Evolutionary conservation across 257 asterid genomes (phyloP), one percentile per base, ranked within the genome.

Genomic region (Scutellaria galericulata): DNA sequence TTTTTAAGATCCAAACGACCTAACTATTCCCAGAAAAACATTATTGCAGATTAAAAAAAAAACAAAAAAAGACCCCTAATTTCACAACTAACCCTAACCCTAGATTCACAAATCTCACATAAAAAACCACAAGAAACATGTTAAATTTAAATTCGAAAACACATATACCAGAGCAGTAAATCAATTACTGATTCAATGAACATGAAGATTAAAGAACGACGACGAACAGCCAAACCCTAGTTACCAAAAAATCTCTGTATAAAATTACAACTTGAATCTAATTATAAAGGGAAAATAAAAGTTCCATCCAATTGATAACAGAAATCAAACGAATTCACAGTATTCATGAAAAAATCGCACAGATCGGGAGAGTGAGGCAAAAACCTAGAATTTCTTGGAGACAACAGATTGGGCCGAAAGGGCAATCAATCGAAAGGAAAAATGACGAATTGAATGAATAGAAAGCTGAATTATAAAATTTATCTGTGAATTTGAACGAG

Each of bases 21-120:
- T 12, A 71, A 7, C 31, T 12, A 51, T 51, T 7, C 71, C 9
- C 51, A 63, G 6, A 47, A 61, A 60, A 61, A 52, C 64, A 59
- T 64, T 37, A 70, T 51, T 8, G 48, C 48, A 75, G 41, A 65
- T 70, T 9, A 45, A 64, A 64, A 58, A 71, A 65, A 6, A 35
- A n/a, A 9, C 0, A 66, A 60, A 69, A 50, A 18, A 60, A 47
- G 2, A 10, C 50, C 64, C 76, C 82, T 1, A 67, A 79, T 55
- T 20, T 52, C 74, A 37, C 35, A 10, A 7, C 7, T 71, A 83
- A 71, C 82, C 89, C 87, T 81, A 81, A 83, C 87, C 90, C 85
- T 78, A 85, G 77, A 66, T 71, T 77, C 56, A 55, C 56, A 81
- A 62, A 76, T 18, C 58, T 50, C 5, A 59, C 48, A 45, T 20